phyloP scores from a whole-genome alignment of 139 green algal species.

The Tetratostichococcus sp. region DNA sequence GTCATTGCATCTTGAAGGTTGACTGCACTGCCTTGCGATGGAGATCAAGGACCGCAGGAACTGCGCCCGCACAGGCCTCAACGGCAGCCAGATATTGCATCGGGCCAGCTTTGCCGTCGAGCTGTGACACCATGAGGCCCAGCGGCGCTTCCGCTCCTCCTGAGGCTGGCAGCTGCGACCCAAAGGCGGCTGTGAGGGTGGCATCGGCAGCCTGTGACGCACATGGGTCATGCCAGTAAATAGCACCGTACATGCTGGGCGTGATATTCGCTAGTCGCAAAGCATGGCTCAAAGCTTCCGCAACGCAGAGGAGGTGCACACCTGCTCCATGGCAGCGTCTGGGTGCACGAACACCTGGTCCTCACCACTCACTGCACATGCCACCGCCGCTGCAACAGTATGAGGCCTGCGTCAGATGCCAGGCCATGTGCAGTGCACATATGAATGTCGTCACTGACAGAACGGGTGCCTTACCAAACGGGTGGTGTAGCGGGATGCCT shows the following conservation, averaged over 20 bases:
- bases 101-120: neutral
- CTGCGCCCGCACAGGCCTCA: neutral
- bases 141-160: neutral
- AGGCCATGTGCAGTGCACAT: too few relatives aligned
- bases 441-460: neutral
- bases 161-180: conserved; percentile 4
- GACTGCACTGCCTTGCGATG: neutral
- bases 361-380: conserved; percentile 12
- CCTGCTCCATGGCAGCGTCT: conserved; percentile 30
- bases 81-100: neutral
- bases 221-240: too few relatives aligned
- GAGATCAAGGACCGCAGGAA: neutral
- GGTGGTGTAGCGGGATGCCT: conserved; percentile 49
- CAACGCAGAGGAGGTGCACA: too few relatives aligned
- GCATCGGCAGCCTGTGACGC: conserved; percentile 26
- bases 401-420: too few relatives aligned
- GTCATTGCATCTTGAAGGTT: neutral
- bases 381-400: conserved; percentile 31
- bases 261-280: too few relatives aligned
- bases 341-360: conserved; percentile 33
- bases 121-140: neutral
- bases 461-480: conserved; percentile 54
- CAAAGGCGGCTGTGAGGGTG: conserved; percentile 26
- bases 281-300: too few relatives aligned
- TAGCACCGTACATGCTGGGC: too few relatives aligned